Base-by-base conservation (phyloP, 768 basidiomycete species). In the Trametes elegans region DNA sequence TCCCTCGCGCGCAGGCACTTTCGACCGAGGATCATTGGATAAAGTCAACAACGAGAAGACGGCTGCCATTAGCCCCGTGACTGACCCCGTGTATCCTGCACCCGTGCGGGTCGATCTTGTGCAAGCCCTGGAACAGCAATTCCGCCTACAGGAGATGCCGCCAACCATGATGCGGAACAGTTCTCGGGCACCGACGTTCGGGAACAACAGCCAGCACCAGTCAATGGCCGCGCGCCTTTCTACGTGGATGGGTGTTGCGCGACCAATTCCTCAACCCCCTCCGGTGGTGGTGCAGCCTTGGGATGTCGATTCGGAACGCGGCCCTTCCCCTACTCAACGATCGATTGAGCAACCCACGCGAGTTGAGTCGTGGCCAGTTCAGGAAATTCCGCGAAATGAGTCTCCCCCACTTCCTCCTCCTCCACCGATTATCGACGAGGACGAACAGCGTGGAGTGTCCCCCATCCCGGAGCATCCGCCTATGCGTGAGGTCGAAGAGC, bases 211-310 rank as follows among this genome's bases (percentile, higher is more conserved):
- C 29, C 47, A 47, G 36, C 57, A 53, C 26, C 52, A 59, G 34
- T 59, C 57, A 18, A 59, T 59, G 57, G 57, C 51, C 2, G 57
- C 46, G 6, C 57, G 57, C 23, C 36, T 59, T 13, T 59, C 57
- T 14, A 59, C 57, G 5, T 59, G 57, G 57, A 40, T 59, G 13
- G 57, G 52, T 10, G 29, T 38, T 14, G 55, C 34, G 19, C 55
- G 55, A 7, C 55, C 55, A 9, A 36, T 50, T 8, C 51, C 42
- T 13, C 57, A 48, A 7, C 47, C 57, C 8, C 51, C 51, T 5
- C 31, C 3, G 14, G 27, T 29, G 9, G 35, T 19, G 11, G 36
- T 50, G 23, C 57, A 54, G 42, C 48, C 57, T 5, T 59, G 57
- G 57, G 57, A 59, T 13, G 48, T 59, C 29, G 57, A 59, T 11